Evolutionary conservation across 192 early-diverging fungal genomes (phyloP).

Genomic region (Linnemannia hyalina): DNA sequence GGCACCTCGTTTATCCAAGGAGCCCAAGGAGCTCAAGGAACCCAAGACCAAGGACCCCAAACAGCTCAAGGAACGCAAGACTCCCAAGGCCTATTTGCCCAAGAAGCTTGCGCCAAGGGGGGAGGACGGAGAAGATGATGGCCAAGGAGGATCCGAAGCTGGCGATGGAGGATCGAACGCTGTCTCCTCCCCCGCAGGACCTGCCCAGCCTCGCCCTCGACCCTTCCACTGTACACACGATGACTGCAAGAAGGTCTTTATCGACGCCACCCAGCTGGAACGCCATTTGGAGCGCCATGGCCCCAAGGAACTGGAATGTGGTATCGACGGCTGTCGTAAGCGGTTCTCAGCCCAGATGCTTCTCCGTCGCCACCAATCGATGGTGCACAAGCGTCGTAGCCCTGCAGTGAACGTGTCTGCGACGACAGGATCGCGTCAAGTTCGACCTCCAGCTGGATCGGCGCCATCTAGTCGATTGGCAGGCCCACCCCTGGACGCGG

Average conservation of each 20-base stretch:
- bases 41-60: constrained; percentile 6
- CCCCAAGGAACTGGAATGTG: constrained; percentile 53
- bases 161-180: background rate
- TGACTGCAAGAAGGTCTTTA: constrained; percentile 56
- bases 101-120: constrained; percentile 25
- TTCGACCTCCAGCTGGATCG: constrained; percentile 9
- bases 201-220: constrained; percentile 27
- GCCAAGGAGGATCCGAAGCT: background rate
- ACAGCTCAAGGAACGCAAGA: constrained; percentile 20
- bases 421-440: constrained; percentile 12
- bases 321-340: constrained; percentile 55
- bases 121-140: background rate
- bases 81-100: constrained; percentile 11
- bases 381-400: constrained; percentile 50
- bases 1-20: background rate
- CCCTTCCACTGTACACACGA: constrained; percentile 52
- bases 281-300: constrained; percentile 56
- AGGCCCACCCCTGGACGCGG: background rate
- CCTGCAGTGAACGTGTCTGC: constrained; percentile 29
- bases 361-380: constrained; percentile 53
- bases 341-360: constrained; percentile 54
- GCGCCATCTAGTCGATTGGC: constrained; percentile 10
- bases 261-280: constrained; percentile 43
- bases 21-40: constrained; percentile 5
- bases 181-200: background rate